A percentile compares a stretch with the other conserved stretches of the same genome.
phyloP scores from a whole-genome alignment of 2,329 filamentous ascomycete species.

The Clonostachys sp. region DNA sequence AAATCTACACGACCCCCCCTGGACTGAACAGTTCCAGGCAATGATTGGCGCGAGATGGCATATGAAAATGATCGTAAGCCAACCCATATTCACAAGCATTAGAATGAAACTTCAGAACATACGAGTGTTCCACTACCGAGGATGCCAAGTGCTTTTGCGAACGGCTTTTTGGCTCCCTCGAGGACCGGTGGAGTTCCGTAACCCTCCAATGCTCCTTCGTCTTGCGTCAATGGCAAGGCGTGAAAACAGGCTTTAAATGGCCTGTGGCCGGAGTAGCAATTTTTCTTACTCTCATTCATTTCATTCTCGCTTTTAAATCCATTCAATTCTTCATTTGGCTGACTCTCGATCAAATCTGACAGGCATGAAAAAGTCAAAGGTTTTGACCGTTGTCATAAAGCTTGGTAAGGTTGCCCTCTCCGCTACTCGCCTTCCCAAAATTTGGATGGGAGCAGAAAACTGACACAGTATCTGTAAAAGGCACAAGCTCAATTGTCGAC shows the following conservation, averaged over 20 bases:
- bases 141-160: no score
- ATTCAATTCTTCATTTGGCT: constrained; percentile 3
- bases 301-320: not conserved
- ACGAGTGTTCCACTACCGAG: no score
- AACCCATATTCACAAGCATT: no score
- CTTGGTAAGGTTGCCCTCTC: constrained; percentile 54
- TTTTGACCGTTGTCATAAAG: constrained; percentile 60
- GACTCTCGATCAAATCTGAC: constrained; percentile 14
- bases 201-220: no score
- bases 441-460: not conserved
- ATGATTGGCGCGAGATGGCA: no score
- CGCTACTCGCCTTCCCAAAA: not conserved
- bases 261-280: not conserved
- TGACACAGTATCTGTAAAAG: constrained; percentile 37
- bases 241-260: not conserved
- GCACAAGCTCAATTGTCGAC: constrained; percentile 98
- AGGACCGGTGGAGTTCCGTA: no score
- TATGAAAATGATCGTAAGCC: no score
- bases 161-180: no score
- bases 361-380: constrained; percentile 61
- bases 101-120: no score
- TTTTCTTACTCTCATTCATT: not conserved
- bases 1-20: no score
- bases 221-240: no score
- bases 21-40: no score